Evolutionary conservation across 768 basidiomycete genomes (phyloP).

Genomic region (Erythrobasidium yunnanense): DNA sequence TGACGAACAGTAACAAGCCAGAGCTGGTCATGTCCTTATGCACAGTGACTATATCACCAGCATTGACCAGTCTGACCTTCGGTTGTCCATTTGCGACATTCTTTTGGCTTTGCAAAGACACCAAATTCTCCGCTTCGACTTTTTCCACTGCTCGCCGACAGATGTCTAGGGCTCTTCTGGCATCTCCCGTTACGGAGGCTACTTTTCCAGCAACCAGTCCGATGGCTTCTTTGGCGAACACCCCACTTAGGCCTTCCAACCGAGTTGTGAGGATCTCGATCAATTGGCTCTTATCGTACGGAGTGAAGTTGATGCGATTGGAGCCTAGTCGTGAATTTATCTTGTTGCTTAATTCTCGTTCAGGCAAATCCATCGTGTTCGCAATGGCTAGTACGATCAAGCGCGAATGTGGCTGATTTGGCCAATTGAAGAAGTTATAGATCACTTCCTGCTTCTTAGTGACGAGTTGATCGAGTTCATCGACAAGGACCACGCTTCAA

Average conservation of each 20-base stretch:
- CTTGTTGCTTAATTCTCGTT: conserved; percentile 80
- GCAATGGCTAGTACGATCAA: conserved; percentile 93
- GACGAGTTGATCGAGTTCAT: conserved; percentile 92
- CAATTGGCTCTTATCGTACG: conserved; percentile 68
- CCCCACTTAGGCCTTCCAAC: conserved; percentile 46
- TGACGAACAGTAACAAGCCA: conserved; percentile 34
- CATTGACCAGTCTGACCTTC: conserved; percentile 30
- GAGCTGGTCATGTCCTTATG: conserved; percentile 38
- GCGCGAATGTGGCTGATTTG: conserved; percentile 73
- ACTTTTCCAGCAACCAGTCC: conserved; percentile 73
- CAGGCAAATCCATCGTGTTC: conserved; percentile 95
- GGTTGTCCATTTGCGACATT: neutral
- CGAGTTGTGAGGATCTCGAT: conserved; percentile 77
- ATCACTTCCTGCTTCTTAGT: conserved; percentile 85
- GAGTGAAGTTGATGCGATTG: conserved; percentile 81
- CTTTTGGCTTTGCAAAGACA: neutral
- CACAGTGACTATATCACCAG: conserved; percentile 34
- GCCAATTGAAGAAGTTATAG: conserved; percentile 99
- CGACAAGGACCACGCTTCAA: conserved; percentile 84
- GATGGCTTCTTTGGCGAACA: conserved; percentile 60
- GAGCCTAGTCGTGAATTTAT: conserved; percentile 90
- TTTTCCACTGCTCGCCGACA: conserved; percentile 46
- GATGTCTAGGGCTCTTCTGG: conserved; percentile 80
- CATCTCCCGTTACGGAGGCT: conserved; percentile 80
- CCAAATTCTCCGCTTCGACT: conserved; percentile 21